phyloP scores from a whole-genome alignment of 2,329 filamentous ascomycete species.

The Dothideomycetes sp. region DNA sequence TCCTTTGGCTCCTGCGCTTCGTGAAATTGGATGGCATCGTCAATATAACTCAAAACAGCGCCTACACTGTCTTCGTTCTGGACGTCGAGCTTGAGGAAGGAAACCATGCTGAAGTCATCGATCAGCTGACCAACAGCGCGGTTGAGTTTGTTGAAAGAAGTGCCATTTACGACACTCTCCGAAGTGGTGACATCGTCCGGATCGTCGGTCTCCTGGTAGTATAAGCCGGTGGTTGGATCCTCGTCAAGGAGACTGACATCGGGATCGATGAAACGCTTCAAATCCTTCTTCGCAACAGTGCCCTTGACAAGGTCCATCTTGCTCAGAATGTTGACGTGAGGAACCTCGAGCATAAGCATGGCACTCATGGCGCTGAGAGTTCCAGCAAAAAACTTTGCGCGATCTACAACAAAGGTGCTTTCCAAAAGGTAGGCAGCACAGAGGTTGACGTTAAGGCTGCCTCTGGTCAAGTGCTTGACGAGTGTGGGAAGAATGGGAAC shows the following conservation, averaged over 20 bases:
- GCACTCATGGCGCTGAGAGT: slow-evolving; percentile 95
- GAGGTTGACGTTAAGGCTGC: slow-evolving; percentile 77
- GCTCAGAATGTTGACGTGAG: slow-evolving; percentile 89
- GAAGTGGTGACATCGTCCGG: slow-evolving; percentile 47
- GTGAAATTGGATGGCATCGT: slow-evolving; percentile 87
- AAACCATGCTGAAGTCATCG: slow-evolving; percentile 97
- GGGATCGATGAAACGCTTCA: slow-evolving; percentile 84
- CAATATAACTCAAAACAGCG: slow-evolving; percentile 79
- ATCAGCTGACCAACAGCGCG: slow-evolving; percentile 82
- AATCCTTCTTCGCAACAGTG: slow-evolving; percentile 73
- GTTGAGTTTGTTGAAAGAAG: slow-evolving; percentile 74
- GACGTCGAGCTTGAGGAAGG: slow-evolving; percentile 80
- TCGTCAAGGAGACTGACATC: slow-evolving; percentile 76
- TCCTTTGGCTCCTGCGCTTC: slow-evolving; percentile 89
- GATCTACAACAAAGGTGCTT: slow-evolving; percentile 89
- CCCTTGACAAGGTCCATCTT: slow-evolving; percentile 98
- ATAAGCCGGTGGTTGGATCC: slow-evolving; percentile 50
- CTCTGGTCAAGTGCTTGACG: slow-evolving; percentile 70
- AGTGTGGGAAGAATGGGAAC: slow-evolving; percentile 83
- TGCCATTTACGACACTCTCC: slow-evolving; percentile 66
- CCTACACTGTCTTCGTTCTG: slow-evolving; percentile 88
- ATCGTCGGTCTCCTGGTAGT: slow-evolving; percentile 31
- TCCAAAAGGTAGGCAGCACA: slow-evolving; percentile 93
- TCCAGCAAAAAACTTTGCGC: slow-evolving; percentile 94
- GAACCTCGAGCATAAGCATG: slow-evolving; percentile 97